Evolutionary conservation across 805 yeast genomes (phyloP), one percentile per base, ranked within the genome.

Genomic region (Lachancea sp.): DNA sequence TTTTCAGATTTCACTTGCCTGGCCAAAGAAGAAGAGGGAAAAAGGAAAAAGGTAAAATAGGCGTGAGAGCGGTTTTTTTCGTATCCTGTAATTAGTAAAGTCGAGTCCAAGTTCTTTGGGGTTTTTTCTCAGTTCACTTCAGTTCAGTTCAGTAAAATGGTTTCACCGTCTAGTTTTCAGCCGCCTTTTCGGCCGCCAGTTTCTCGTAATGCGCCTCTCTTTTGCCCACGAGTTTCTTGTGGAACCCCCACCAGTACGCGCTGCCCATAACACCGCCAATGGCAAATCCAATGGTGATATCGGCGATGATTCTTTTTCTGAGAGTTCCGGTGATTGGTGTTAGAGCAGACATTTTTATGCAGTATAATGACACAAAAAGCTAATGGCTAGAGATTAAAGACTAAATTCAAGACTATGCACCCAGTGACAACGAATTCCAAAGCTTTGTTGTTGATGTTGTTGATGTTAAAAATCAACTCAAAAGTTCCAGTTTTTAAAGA

Each of bases 141-240:
- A 13, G 11, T 19, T 32, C 35, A 12, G 31, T 33, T 12, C 36
- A 6, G n/a, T 22, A 19, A 34, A n/a, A n/a, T n/a, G n/a, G n/a
- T n/a, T n/a, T n/a, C n/a, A 16, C 30, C 9, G 22, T 43, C 38
- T 46, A 54, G 40, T 52, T 52, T 38, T 59, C 60, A 39, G 60
- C 60, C 46, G 75, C 76, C 75, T 84, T 83, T 70, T 81, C 74
- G 64, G 81, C 81, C 57, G 89, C 91, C 66, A 85, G 71, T 58
- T 80, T 73, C 51, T 82, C 79, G 71, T 90, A 90, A 79, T 79
- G 88, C 47, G 78, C 81, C 68, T 90, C 97, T 78, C 96, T 85
- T 61, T 71, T 75, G 55, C 74, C 75, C 47, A 86, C 84, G 49
- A 73, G 56, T 31, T 81, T 77, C 73, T 77, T 81, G 83, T 90